Base-by-base conservation (phyloP, 805 yeast species). In the Starmerella scarabaei region DNA sequence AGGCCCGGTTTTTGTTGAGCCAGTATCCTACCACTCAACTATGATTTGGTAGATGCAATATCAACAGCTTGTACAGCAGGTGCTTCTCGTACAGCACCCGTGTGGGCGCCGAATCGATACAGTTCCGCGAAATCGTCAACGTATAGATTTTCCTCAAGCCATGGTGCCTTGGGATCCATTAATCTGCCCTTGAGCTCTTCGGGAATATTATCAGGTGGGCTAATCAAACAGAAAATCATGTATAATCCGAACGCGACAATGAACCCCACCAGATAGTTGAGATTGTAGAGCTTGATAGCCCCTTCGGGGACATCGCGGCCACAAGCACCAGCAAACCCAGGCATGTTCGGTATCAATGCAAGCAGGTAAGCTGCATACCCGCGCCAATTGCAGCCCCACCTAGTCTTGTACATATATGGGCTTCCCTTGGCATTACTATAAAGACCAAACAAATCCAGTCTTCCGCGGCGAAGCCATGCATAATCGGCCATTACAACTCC, bases 291-390 rank as follows among this genome's bases (percentile, higher is more conserved):
- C 42, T 72, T 66, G 43, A 73, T 71, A 9, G 94, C 94, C 24
- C 88, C 93, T 35, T 64, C 62, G 21, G 94, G 93, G 14, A 83
- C 93, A 44, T 66, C 69, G n/a, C 75, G 71, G 30, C 77, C 81
- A 19, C 81, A 75, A 8, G 85, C 84, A 47, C 93, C 65, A 5
- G 78, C 88, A 52, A 84, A 84, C 1, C 95, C 95, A 17, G 80
- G 80, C 54, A 84, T 77, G 53, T 83, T 84, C 35, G 93, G 91
- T 27, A 75, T 64, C 43, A 85, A 77, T 40, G 94, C 94, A 49
- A 77, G 68, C 48, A 84, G 57, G 57, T 84, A 84, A 1, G 94
- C 91, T 24, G 68, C 73, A 49, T 72, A 75, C 2, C 88, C 94
- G 57, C 93, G 69, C 91, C 93, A 81, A 56, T 83, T 82, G 58